phyloP scores from a whole-genome alignment of 2,329 filamentous ascomycete genomes.

The Metarhizium sp. region DNA sequence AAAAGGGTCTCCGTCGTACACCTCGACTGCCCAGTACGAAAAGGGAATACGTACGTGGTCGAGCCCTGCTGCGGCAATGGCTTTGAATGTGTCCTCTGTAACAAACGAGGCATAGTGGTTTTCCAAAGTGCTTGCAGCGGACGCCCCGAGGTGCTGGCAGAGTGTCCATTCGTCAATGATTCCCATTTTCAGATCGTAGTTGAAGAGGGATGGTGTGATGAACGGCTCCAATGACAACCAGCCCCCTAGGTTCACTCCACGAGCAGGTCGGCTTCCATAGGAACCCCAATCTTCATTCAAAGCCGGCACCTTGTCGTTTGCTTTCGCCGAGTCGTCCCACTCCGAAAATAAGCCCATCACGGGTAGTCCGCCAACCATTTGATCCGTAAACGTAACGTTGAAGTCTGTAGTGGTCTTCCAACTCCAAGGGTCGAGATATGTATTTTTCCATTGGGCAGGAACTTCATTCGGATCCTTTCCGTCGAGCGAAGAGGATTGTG shows the following conservation, averaged over 20 bases:
- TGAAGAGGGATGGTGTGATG: conserved; percentile 87
- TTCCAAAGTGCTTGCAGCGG: conserved; percentile 63
- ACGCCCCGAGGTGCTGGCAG: conserved; percentile 56
- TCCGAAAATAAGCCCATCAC: conserved; percentile 79
- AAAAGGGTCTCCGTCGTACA: conserved; percentile 81
- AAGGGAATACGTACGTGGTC: conserved; percentile 96
- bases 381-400: conserved; percentile 86
- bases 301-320: conserved; percentile 73
- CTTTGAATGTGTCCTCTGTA: conserved; percentile 70
- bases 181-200: conserved; percentile 49
- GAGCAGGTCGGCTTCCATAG: conserved; percentile 70
- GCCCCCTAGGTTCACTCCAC: conserved; percentile 86
- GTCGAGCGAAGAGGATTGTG: conserved; percentile 30
- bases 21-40: conserved; percentile 87
- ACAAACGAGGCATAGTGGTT: conserved; percentile 87
- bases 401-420: conserved; percentile 89
- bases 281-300: conserved; percentile 66
- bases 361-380: conserved; percentile 76
- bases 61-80: conserved; percentile 79
- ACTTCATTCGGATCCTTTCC: conserved; percentile 46
- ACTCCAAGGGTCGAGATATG: conserved; percentile 77
- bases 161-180: conserved; percentile 88
- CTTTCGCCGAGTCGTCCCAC: conserved; percentile 74
- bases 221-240: conserved; percentile 94
- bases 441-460: conserved; percentile 59